phyloP scores from a whole-genome alignment of 129 eudicot genomes.

The Dittrichia graveolens region DNA sequence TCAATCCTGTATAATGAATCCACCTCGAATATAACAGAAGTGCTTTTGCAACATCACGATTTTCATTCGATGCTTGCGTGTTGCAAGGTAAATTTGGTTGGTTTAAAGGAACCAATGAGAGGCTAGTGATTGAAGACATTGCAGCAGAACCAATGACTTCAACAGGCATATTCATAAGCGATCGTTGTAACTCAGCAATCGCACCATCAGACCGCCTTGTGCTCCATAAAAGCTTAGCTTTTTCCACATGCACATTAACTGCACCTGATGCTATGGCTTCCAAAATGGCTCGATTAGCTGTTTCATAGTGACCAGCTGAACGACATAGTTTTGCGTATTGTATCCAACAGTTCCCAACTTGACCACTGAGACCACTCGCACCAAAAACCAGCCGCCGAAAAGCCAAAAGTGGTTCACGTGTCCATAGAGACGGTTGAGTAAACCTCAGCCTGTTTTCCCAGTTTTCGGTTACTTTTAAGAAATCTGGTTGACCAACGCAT shows the following conservation, averaged over 20 bases:
- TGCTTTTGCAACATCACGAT: constrained; percentile 77
- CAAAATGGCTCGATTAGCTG: constrained; percentile 91
- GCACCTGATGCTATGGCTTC: constrained; percentile 89
- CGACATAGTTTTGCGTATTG: constrained; percentile 99
- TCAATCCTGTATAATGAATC: constrained; percentile 93
- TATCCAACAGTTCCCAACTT: constrained; percentile 93
- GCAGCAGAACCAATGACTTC: constrained; percentile 84
- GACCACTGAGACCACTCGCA: constrained; percentile 69
- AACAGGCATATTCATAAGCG: constrained; percentile 76
- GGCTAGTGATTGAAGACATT: constrained; percentile 88
- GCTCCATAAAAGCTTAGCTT: constrained; percentile 98
- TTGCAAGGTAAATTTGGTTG: constrained; percentile 55
- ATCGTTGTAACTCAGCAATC: constrained; percentile 88
- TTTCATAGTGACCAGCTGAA: constrained; percentile 97
- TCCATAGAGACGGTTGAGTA: constrained; percentile 93
- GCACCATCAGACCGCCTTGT: constrained; percentile 95
- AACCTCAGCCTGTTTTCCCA: constrained; percentile 88
- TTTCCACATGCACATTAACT: constrained; percentile 90
- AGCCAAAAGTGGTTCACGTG: constrained; percentile 95
- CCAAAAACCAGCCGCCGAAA: constrained; percentile 91
- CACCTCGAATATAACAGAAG: constrained; percentile 89
- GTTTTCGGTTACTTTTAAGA: constrained; percentile 54
- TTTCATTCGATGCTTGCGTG: constrained; percentile 61
- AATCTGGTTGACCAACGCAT: constrained; percentile 60
- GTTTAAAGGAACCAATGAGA: constrained; percentile 69